Conservation (phyloP, 352 stramenopile genomes). For the Albugo candida region DNA sequence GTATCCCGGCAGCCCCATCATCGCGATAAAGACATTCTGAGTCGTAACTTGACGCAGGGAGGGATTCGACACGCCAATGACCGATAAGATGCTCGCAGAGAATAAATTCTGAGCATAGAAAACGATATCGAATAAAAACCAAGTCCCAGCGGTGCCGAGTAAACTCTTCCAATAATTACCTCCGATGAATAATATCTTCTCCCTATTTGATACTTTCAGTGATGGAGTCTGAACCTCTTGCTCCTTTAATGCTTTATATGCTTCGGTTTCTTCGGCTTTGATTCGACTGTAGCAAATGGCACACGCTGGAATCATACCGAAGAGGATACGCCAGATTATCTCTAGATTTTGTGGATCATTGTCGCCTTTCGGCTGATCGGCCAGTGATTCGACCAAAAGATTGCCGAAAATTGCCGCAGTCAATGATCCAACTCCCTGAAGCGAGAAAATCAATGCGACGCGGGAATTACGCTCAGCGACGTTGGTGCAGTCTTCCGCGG, state of each 20-base stretch:
- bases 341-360: constrained; percentile 1
- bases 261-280: constrained; percentile 9
- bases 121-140: constrained; percentile 77
- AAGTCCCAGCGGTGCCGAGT: constrained; percentile 46
- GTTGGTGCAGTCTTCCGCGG: constrained; percentile 6
- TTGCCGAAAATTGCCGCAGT: constrained; percentile 3
- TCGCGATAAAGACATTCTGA: constrained; percentile 33
- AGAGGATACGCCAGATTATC: constrained; percentile 10
- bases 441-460: constrained; percentile 10
- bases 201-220: not conserved
- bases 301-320: constrained; percentile 8
- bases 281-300: constrained; percentile 10
- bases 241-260: constrained; percentile 2
- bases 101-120: constrained; percentile 70
- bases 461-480: constrained; percentile 5
- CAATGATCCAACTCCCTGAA: constrained; percentile 8
- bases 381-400: constrained; percentile 6
- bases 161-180: constrained; percentile 27
- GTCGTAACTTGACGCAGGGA: constrained; percentile 32
- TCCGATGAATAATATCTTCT: constrained; percentile 19
- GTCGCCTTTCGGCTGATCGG: not conserved
- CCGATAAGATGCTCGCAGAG: constrained; percentile 38
- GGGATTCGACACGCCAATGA: constrained; percentile 27
- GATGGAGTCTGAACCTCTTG: not conserved
- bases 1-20: constrained; percentile 66